phyloP scores from a whole-genome alignment of 2,329 filamentous ascomycete genomes.

The Trichophyton equinum region DNA sequence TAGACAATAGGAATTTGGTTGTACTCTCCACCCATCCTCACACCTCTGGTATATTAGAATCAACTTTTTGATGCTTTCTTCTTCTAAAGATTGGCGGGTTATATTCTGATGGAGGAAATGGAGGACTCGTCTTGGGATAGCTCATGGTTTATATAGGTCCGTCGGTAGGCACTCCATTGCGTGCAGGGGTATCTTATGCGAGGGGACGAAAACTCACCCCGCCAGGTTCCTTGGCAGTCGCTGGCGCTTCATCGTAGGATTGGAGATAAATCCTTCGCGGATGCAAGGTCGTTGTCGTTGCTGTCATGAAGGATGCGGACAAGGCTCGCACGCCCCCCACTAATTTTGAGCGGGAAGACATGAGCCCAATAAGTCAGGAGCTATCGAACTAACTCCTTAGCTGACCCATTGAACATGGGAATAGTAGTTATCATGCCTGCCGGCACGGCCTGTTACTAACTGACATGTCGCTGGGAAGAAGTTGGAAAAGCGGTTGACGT shows the following conservation, averaged over 20 bases:
- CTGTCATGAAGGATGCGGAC: neutral
- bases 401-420: too few relatives aligned
- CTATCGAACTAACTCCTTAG: too few relatives aligned
- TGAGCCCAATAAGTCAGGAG: too few relatives aligned
- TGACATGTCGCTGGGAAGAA: too few relatives aligned
- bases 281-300: neutral
- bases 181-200: neutral
- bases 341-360: too few relatives aligned
- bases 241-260: neutral
- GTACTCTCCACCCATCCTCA: neutral
- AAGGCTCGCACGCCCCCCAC: too few relatives aligned
- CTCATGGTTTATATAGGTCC: neutral
- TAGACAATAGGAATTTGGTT: constrained; percentile 9
- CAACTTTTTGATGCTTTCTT: neutral
- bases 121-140: neutral
- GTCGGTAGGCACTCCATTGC: neutral
- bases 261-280: neutral
- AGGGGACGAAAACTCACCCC: neutral
- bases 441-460: too few relatives aligned
- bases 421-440: too few relatives aligned
- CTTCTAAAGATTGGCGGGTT: neutral
- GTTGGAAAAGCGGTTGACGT: too few relatives aligned
- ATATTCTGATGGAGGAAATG: neutral
- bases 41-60: neutral
- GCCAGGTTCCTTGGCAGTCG: neutral